These are phyloP conservation scores for Epichloe typhina DNA, from an alignment of 2,329 filamentous ascomycete species.

Conservation along the genomic window DNA sequence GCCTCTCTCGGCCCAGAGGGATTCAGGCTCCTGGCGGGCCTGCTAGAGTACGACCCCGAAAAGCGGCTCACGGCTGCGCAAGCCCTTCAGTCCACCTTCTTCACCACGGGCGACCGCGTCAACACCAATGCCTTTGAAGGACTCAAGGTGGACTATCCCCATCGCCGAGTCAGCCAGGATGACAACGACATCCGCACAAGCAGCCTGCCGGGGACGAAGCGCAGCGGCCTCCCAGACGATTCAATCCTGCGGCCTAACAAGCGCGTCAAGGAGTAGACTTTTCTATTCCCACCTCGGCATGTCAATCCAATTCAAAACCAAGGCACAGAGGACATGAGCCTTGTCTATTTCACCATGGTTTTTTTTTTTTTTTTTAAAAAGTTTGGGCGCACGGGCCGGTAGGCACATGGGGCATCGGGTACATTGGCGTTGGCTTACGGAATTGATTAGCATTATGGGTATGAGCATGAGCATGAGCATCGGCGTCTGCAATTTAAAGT, in stretches of 20 bases:
- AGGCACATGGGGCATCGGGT: no score
- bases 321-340: no score
- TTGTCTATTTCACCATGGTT: no score
- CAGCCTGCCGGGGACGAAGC: constrained; percentile 81
- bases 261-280: constrained; percentile 41
- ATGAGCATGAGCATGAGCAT: no score
- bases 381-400: no score
- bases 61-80: constrained; percentile 78
- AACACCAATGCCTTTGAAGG: constrained; percentile 84
- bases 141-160: constrained; percentile 76
- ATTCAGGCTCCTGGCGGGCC: constrained; percentile 63
- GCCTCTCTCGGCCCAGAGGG: constrained; percentile 61
- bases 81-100: constrained; percentile 85
- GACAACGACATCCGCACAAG: constrained; percentile 91
- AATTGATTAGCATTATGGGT: no score
- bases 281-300: no score
- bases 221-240: constrained; percentile 76
- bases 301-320: no score
- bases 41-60: constrained; percentile 87
- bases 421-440: no score
- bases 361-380: no score
- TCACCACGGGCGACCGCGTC: constrained; percentile 59
- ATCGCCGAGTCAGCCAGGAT: constrained; percentile 80
- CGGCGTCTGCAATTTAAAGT: no score
- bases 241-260: constrained; percentile 49